These are phyloP conservation scores for Phialocephala subalpina DNA, from an alignment of 2,329 filamentous ascomycete genomes.

Conservation along the genomic window DNA sequence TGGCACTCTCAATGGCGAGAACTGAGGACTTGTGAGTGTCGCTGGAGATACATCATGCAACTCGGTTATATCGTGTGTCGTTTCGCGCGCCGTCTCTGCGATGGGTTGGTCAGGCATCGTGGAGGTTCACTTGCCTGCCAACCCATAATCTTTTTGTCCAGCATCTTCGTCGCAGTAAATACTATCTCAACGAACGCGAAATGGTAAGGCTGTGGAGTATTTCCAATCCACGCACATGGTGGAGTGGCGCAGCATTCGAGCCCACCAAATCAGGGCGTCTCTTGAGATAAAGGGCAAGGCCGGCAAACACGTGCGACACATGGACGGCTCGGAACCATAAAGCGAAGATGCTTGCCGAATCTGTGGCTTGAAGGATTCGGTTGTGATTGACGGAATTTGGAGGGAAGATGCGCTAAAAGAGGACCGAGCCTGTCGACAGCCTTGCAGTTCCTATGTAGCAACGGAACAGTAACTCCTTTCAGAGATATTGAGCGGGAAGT, in stretches of 20 bases:
- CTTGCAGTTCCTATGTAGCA: neutral
- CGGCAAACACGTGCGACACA: neutral
- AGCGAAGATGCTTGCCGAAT: neutral
- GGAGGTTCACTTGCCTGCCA: neutral
- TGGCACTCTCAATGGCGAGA: neutral
- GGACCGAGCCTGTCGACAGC: neutral
- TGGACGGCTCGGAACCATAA: neutral
- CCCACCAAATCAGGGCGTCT: neutral
- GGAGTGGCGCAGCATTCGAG: neutral
- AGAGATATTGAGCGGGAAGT: neutral
- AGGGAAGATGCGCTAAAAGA: neutral
- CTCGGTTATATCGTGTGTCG: neutral
- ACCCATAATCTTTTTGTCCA: neutral
- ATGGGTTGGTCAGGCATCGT: slow-evolving; percentile 1
- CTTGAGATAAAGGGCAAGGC: neutral
- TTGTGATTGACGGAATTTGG: neutral
- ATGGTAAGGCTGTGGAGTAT: neutral
- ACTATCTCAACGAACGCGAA: neutral
- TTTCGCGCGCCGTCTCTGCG: neutral
- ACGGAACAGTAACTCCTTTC: neutral
- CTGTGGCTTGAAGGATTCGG: neutral
- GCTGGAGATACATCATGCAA: slow-evolving; percentile 3
- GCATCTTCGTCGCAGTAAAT: neutral
- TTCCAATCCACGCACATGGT: neutral
- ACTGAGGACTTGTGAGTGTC: neutral